phyloP scores from a whole-genome alignment of 108 stramenopile genomes.

The Nitzschia sp. region DNA sequence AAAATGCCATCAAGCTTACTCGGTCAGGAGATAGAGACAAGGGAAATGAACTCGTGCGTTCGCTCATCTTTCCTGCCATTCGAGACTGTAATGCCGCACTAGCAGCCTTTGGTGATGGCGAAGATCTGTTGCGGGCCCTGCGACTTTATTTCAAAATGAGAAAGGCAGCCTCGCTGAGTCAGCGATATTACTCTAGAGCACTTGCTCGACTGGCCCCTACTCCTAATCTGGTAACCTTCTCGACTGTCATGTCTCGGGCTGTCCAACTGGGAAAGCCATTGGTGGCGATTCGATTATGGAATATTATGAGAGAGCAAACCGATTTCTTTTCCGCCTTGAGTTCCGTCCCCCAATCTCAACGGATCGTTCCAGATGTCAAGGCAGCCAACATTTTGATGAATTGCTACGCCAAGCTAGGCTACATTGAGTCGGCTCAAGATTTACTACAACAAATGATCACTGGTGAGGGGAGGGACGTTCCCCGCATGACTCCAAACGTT shows the following conservation, averaged over 20 bases:
- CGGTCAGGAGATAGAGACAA: background rate
- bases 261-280: constrained; percentile 65
- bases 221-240: constrained; percentile 86
- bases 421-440: constrained; percentile 55
- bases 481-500: constrained; percentile 58
- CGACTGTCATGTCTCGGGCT: constrained; percentile 89
- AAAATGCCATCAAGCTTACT: background rate
- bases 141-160: constrained; percentile 82
- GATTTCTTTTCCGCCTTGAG: constrained; percentile 50
- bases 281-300: constrained; percentile 84
- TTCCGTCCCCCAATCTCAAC: background rate
- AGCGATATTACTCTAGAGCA: constrained; percentile 17
- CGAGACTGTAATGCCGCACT: constrained; percentile 75
- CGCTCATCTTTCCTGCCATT: constrained; percentile 43
- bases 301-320: constrained; percentile 59
- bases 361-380: constrained; percentile 74
- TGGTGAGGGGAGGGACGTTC: constrained; percentile 51
- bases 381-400: constrained; percentile 90
- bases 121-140: constrained; percentile 76
- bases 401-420: constrained; percentile 76
- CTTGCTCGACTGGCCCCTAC: constrained; percentile 33
- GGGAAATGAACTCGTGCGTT: background rate
- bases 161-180: constrained; percentile 50
- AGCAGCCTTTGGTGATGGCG: constrained; percentile 78
- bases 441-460: constrained; percentile 67